phyloP scores from a whole-genome alignment of 352 stramenopile species.

The Phytopythium oedochilum region DNA sequence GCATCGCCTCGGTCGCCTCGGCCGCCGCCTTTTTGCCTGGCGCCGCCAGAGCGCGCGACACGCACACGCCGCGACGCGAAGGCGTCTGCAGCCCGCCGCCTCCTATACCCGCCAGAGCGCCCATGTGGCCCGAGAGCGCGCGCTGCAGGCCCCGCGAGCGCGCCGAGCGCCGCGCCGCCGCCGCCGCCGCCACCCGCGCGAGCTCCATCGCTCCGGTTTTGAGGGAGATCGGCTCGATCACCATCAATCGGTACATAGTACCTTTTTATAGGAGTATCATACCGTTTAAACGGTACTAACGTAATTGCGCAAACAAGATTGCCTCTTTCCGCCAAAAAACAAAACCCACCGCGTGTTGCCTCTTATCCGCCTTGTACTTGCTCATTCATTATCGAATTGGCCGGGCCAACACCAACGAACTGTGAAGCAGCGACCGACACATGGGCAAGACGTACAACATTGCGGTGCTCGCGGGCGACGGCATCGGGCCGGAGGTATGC shows the following conservation, averaged over 20 bases:
- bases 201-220: constrained; percentile 1
- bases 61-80: constrained; percentile 10
- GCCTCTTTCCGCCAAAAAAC: too few species aligned
- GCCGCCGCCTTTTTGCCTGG: constrained; percentile 12
- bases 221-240: too few species aligned
- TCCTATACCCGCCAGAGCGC: background rate
- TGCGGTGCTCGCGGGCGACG: constrained; percentile 96
- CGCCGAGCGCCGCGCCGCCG: constrained; percentile 4
- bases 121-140: background rate
- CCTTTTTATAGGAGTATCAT: too few species aligned
- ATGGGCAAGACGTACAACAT: constrained; percentile 80
- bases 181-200: background rate
- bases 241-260: too few species aligned
- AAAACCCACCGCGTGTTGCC: background rate
- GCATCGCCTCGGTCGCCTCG: constrained; percentile 46
- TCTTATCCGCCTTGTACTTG: background rate
- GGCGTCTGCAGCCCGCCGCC: too few species aligned
- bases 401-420: too few species aligned
- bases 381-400: background rate
- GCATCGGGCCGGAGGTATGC: constrained; percentile 99
- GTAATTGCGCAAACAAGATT: background rate
- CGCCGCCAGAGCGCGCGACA: constrained; percentile 8
- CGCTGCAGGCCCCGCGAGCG: background rate
- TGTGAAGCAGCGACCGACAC: too few species aligned
- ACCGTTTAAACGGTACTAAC: background rate